A percentile compares a stretch with the other conserved stretches of the same genome.
These are phyloP conservation scores for Nemania abortiva DNA, from an alignment of 2,329 filamentous ascomycete genomes.

Conservation along the genomic window DNA sequence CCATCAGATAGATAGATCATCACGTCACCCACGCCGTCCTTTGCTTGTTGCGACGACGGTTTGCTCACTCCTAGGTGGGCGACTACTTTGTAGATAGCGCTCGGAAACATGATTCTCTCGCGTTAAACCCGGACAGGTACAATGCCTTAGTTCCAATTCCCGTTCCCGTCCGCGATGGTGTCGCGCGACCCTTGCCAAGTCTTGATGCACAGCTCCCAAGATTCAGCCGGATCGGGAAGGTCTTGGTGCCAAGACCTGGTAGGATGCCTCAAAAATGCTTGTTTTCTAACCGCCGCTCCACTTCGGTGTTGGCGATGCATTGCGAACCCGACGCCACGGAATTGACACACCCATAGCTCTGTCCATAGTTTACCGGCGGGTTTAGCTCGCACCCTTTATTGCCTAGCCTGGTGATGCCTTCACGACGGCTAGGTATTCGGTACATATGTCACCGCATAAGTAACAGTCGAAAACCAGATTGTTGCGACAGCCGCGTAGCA, in stretches of 20 bases:
- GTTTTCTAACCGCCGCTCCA: conserved; percentile 21
- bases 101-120: not conserved
- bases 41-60: not conserved
- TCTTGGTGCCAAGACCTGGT: conserved; percentile 26
- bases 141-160: conserved; percentile 11
- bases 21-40: not conserved
- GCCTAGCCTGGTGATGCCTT: not conserved
- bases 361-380: no score
- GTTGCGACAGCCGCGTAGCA: not conserved
- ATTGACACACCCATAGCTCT: conserved; percentile 16
- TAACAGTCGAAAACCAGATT: not conserved
- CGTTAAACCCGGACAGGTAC: not conserved
- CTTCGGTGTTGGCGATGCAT: conserved; percentile 8
- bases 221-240: conserved; percentile 29
- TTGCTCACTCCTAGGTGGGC: not conserved
- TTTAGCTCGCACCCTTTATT: conserved; percentile 17
- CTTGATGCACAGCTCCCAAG: conserved; percentile 20
- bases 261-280: conserved; percentile 28
- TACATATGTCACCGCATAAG: not conserved
- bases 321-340: conserved; percentile 18
- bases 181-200: conserved; percentile 30
- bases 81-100: not conserved
- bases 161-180: conserved; percentile 8
- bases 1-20: not conserved
- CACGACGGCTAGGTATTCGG: not conserved